Conservation (phyloP, 495 filamentous ascomycete genomes). For the Sordaria brevicollis region DNA sequence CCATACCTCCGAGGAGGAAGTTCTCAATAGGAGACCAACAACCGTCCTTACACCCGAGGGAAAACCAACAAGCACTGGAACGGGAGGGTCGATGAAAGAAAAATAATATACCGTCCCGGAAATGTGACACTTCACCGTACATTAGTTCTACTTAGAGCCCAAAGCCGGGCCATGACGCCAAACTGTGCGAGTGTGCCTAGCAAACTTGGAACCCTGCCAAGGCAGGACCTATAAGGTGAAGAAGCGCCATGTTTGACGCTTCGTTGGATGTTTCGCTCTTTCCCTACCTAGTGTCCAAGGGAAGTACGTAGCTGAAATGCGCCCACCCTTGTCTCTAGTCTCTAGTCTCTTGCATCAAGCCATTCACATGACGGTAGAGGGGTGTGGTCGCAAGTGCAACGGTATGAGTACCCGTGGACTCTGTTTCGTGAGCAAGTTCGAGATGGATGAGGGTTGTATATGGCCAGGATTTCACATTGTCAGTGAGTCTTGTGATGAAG, state of each 20-base stretch:
- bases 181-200: not conserved
- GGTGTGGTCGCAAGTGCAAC: not conserved
- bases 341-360: not conserved
- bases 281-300: not conserved
- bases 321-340: not conserved
- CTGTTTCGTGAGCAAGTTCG: not conserved
- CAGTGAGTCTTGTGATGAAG: not conserved
- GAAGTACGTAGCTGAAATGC: too few species aligned
- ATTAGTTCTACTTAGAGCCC: not conserved
- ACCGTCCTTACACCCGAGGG: not conserved
- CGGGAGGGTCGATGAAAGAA: not conserved
- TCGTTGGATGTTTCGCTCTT: not conserved
- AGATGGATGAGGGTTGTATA: not conserved
- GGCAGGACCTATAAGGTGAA: not conserved
- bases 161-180: not conserved
- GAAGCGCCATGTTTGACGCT: not conserved
- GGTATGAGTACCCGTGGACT: not conserved
- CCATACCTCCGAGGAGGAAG: not conserved
- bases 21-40: not conserved
- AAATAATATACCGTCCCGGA: not conserved
- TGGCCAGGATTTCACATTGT: not conserved
- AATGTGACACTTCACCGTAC: not conserved
- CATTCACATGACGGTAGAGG: not conserved
- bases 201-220: not conserved
- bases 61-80: not conserved